phyloP scores from a whole-genome alignment of 2,329 filamentous ascomycete genomes.

The Apiospora malaysiana region DNA sequence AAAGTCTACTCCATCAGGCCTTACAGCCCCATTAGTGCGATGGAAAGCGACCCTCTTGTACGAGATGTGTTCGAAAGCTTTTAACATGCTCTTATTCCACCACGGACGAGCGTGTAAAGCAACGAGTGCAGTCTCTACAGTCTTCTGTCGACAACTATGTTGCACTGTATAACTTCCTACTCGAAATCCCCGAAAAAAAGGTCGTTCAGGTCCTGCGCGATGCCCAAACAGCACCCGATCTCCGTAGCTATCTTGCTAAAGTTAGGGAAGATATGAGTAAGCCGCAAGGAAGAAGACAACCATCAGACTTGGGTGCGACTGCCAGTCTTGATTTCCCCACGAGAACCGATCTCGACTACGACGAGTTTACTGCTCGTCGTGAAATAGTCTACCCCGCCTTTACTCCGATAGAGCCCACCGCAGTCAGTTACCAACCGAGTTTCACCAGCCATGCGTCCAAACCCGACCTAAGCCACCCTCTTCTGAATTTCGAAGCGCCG shows the following conservation, averaged over 20 bases:
- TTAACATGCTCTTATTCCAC: background rate
- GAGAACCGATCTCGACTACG: background rate
- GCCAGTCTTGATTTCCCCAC: background rate
- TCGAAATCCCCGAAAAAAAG: background rate
- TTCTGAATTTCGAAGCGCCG: background rate
- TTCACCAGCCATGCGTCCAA: background rate
- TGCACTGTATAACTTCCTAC: background rate
- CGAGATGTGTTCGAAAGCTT: background rate
- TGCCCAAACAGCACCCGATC: background rate
- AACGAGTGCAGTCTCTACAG: background rate
- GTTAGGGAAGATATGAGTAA: background rate
- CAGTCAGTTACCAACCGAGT: background rate
- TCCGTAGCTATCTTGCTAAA: background rate
- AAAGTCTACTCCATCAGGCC: background rate
- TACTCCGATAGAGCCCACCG: background rate
- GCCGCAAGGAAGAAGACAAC: background rate
- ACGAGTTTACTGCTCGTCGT: background rate
- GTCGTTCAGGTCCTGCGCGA: background rate
- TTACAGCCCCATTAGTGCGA: background rate
- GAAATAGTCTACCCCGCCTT: background rate
- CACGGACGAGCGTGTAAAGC: background rate
- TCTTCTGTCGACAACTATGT: background rate
- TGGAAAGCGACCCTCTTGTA: background rate
- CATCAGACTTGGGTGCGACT: background rate
- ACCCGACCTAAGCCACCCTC: background rate